Conservation (phyloP, 495 filamentous ascomycete genomes). For the Copromyces sp. region DNA sequence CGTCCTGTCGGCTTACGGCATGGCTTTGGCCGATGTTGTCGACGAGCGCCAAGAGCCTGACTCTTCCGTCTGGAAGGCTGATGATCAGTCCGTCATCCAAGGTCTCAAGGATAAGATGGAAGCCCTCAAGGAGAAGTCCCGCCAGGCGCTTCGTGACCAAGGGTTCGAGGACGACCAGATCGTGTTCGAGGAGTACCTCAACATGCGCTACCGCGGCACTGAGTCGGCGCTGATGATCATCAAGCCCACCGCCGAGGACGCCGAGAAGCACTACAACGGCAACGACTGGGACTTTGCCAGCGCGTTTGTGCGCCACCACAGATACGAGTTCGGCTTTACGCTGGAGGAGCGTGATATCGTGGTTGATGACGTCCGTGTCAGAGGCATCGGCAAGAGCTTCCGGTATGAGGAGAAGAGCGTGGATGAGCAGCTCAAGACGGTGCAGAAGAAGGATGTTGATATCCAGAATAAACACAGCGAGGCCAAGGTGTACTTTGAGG, state of each 20-base stretch:
- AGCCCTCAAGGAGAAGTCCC: constrained; percentile 59
- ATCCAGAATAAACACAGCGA: constrained; percentile 45
- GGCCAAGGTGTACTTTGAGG: constrained; percentile 60
- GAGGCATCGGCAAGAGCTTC: constrained; percentile 83
- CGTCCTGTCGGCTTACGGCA: constrained; percentile 90
- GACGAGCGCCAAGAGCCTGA: constrained; percentile 88
- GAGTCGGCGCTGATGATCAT: constrained; percentile 83
- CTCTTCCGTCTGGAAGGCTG: constrained; percentile 58
- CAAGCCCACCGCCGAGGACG: constrained; percentile 49
- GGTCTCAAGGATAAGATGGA: constrained; percentile 48
- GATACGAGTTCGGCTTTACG: constrained; percentile 92
- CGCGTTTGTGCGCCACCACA: constrained; percentile 77
- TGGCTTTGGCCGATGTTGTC: constrained; percentile 92
- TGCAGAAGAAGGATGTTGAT: constrained; percentile 39
- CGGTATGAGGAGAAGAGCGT: constrained; percentile 68
- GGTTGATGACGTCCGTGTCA: constrained; percentile 81
- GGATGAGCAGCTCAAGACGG: constrained; percentile 61
- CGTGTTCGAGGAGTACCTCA: constrained; percentile 77
- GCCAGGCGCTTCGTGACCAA: constrained; percentile 53
- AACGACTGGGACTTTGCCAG: constrained; percentile 70
- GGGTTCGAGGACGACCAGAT: constrained; percentile 65
- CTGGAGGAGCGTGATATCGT: constrained; percentile 83
- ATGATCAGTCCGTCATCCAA: constrained; percentile 41
- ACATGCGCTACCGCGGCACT: constrained; percentile 80
- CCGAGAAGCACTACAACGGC: constrained; percentile 45